Evolutionary conservation across 2,329 filamentous ascomycete genomes (phyloP).

Genomic region (Mariannaea sp.): DNA sequence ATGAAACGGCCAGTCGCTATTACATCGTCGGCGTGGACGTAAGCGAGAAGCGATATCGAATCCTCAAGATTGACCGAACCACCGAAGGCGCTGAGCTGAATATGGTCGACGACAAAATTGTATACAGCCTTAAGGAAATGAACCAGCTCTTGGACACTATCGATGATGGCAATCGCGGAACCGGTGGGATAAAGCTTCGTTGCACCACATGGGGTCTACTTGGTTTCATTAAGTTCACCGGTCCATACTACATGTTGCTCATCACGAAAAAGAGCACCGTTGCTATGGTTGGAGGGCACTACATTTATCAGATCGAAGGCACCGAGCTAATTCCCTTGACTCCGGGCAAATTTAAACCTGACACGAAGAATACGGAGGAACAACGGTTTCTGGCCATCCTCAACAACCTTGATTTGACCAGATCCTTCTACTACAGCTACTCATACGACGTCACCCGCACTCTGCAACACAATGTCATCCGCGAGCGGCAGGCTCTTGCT

Average conservation of each 20-base stretch:
- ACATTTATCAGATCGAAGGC: constrained; percentile 91
- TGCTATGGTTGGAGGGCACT: constrained; percentile 94
- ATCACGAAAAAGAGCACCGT: constrained; percentile 96
- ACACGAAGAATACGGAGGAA: constrained; percentile 83
- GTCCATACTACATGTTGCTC: constrained; percentile 94
- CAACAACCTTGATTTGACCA: constrained; percentile 85
- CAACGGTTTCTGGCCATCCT: constrained; percentile 86
- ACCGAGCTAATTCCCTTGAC: constrained; percentile 91
- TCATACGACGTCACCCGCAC: constrained; percentile 95
- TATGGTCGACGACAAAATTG: constrained; percentile 91
- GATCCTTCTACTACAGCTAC: constrained; percentile 98
- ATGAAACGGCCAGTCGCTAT: constrained; percentile 91
- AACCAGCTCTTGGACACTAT: constrained; percentile 91
- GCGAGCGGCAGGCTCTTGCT: constrained; percentile 73
- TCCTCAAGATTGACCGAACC: constrained; percentile 93
- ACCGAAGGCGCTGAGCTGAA: constrained; percentile 75
- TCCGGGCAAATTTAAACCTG: constrained; percentile 74
- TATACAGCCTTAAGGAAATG: constrained; percentile 92
- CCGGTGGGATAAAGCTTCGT: constrained; percentile 86
- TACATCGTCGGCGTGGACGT: constrained; percentile 95
- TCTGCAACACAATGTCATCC: constrained; percentile 87
- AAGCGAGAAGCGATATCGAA: constrained; percentile 83
- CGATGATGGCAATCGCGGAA: constrained; percentile 90
- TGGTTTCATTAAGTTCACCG: constrained; percentile 95
- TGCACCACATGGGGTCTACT: constrained; percentile 92